Conservation (phyloP, 768 basidiomycete species). For the Serendipita sp. region DNA sequence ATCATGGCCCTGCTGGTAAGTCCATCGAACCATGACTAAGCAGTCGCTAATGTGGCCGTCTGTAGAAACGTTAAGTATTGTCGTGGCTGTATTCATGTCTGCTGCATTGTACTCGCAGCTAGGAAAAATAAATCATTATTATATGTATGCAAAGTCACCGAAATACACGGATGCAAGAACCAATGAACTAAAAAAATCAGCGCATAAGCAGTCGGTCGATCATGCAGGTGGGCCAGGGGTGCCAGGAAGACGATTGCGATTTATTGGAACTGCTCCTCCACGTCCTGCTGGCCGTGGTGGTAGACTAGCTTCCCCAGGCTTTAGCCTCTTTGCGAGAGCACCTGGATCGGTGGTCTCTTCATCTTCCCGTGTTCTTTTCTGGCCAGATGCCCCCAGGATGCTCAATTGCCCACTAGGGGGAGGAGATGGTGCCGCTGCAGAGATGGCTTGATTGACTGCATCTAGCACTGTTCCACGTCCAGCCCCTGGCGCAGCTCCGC, state of each 20-base stretch:
- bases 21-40: no score
- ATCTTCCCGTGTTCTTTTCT: background rate
- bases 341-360: background rate
- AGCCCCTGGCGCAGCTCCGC: background rate
- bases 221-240: background rate
- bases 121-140: background rate
- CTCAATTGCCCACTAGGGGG: background rate
- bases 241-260: background rate
- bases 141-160: background rate
- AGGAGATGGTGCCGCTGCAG: background rate
- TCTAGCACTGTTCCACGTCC: background rate
- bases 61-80: no score
- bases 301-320: background rate
- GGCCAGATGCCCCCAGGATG: background rate
- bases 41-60: no score
- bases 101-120: no score
- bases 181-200: background rate
- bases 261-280: background rate
- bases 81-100: no score
- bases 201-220: no score
- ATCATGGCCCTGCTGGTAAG: constrained; percentile 5
- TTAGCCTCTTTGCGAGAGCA: background rate
- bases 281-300: background rate
- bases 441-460: constrained; percentile 4
- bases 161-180: background rate